Evolutionary conservation across 1,284 basidiomycete species (phyloP).

Genomic region (Cutaneotrichosporon curvatum): DNA sequence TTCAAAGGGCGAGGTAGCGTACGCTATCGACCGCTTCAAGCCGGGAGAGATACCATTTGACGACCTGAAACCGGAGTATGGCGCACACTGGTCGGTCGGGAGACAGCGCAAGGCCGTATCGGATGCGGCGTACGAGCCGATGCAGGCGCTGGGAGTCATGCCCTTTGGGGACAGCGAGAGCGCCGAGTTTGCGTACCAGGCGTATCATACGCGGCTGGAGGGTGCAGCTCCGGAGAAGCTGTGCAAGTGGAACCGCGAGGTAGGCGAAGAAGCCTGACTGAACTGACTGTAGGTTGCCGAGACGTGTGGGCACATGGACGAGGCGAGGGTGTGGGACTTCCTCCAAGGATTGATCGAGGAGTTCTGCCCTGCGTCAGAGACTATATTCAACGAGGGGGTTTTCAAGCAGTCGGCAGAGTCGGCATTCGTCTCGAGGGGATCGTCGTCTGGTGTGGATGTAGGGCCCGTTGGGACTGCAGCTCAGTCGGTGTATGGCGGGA

Average conservation of each 20-base stretch:
- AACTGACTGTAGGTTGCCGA: constrained; percentile 53
- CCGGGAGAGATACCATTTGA: constrained; percentile 74
- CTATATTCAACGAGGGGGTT: constrained; percentile 25
- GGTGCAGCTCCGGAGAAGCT: constrained; percentile 52
- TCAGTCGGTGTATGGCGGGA: too few relatives aligned
- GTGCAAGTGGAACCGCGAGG: constrained; percentile 45
- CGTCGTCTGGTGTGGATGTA: too few relatives aligned
- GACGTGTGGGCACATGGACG: constrained; percentile 55
- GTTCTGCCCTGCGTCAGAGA: constrained; percentile 19
- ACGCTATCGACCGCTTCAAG: constrained; percentile 57
- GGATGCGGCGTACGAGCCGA: constrained; percentile 40
- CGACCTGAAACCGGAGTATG: constrained; percentile 57
- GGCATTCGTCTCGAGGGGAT: too few relatives aligned
- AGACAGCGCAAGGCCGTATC: constrained; percentile 31
- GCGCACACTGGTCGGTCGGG: constrained; percentile 42
- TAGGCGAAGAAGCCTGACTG: constrained; percentile 9
- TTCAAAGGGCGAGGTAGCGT: constrained; percentile 59
- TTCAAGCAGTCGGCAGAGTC: constrained; percentile 4
- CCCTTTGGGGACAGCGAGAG: constrained; percentile 44
- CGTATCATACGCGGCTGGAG: constrained; percentile 60
- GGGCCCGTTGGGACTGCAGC: too few relatives aligned
- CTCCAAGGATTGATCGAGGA: constrained; percentile 55
- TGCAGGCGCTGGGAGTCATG: constrained; percentile 32
- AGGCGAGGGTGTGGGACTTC: constrained; percentile 64
- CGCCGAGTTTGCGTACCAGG: constrained; percentile 57